phyloP scores from a whole-genome alignment of 257 asterid genomes.

The Primulina huaijiensis region DNA sequence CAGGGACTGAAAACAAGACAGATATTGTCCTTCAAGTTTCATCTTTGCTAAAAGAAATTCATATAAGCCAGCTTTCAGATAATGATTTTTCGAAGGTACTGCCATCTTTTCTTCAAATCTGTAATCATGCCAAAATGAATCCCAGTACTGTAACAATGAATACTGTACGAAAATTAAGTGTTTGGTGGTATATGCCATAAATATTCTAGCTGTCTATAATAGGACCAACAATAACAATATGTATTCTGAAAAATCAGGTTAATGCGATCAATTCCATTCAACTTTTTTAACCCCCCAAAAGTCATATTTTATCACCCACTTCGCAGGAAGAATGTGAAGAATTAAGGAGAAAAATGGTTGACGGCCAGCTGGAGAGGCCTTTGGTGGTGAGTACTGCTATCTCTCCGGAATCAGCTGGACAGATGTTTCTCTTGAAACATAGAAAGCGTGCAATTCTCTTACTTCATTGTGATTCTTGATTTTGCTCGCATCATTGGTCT shows the following conservation, averaged over 20 bases:
- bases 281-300: background rate
- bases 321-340: conserved; percentile 76
- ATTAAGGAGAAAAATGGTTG: conserved; percentile 45
- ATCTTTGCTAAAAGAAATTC: conserved; percentile 39
- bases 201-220: background rate
- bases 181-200: conserved; percentile 5
- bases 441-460: background rate
- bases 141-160: background rate
- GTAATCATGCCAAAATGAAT: background rate
- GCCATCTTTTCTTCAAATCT: background rate
- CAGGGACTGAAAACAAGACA: conserved; percentile 27
- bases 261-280: background rate
- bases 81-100: conserved; percentile 50
- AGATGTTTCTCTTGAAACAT: conserved; percentile 5
- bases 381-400: conserved; percentile 52
- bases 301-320: conserved; percentile 8
- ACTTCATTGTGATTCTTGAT: background rate
- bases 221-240: background rate
- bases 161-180: background rate
- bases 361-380: conserved; percentile 64
- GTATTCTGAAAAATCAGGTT: background rate
- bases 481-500: background rate
- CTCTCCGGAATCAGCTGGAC: conserved; percentile 12
- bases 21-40: conserved; percentile 43
- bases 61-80: conserved; percentile 43